A percentile compares a stretch with the other conserved stretches of the same genome.
phyloP scores from a whole-genome alignment of 139 green algal species.

The Tetraselmis chui region DNA sequence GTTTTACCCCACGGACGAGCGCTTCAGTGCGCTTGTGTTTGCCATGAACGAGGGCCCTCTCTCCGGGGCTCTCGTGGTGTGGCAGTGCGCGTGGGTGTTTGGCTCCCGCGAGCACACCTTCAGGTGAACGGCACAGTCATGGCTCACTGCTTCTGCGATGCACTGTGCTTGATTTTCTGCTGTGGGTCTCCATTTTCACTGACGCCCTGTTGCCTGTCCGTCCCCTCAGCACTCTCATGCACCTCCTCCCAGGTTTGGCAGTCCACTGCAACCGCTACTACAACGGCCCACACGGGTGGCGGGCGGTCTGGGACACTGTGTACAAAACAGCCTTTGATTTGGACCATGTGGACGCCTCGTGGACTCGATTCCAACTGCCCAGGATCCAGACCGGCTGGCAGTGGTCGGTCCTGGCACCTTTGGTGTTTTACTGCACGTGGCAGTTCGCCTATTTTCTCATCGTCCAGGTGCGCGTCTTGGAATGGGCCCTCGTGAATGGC shows the following conservation, averaged over 20 bases:
- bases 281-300: neutral
- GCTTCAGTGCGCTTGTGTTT: neutral
- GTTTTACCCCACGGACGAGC: neutral
- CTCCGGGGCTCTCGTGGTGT: neutral
- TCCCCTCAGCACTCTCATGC: neutral
- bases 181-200: no score
- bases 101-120: neutral
- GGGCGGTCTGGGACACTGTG: neutral
- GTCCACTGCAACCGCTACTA: neutral
- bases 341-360: neutral
- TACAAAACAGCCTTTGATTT: neutral
- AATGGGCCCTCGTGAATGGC: no score
- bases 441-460: neutral
- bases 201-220: no score
- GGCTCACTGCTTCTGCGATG: no score
- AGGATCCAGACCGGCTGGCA: neutral
- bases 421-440: neutral
- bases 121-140: no score
- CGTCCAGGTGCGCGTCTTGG: neutral
- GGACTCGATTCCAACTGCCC: neutral
- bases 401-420: neutral
- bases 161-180: no score
- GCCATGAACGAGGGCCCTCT: neutral
- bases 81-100: neutral
- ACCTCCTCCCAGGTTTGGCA: neutral